Evolutionary conservation across 805 yeast species (phyloP), one percentile per base, ranked within the genome.

Genomic region (Yamadazyma sp.): DNA sequence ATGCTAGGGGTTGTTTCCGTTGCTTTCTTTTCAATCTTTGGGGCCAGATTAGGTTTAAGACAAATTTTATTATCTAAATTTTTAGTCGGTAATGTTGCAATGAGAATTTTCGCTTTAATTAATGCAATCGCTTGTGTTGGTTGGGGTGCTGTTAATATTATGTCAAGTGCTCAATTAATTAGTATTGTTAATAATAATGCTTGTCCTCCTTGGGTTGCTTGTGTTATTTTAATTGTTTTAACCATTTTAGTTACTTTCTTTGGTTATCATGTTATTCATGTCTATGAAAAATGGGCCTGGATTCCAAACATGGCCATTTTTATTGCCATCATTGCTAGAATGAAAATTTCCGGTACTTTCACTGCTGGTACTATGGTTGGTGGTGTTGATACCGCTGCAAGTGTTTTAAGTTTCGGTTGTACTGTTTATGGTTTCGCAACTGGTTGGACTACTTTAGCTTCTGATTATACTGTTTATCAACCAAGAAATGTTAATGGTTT

Each of bases 21-120:
- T 24, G 70, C 68, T 3, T 59, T 58, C 36, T 62, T 54, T 40
- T 55, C 69, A 22, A 44, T 55, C 9, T 60, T 65, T 35, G 69
- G 69, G 15, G 55, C 56, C 45, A 59, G 53, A 38, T 53, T 61
- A 40, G 71, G 71, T n/a, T 55, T 65, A 40, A 57, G 71, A 41
- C 65, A 60, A 39, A 57, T 56, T 39, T 49, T 59, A 23, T 40
- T 59, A 27, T 52, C 60, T 11, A 49, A 62, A 19, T 59, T 50
- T 36, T 54, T 58, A 29, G 56, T 60, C 2, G 65, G 65, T 8
- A 54, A 54, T 30, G 38, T 52, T 29, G 52, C 57, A 51, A 62
- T 61, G 7, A 46, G 62, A 33, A 31, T 53, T 6, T 57, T 57
- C 40, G 57, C 61, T 5, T 31, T 52, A 4, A 50, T 58, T 33